Conservation (phyloP, 257 asterid species). For the Euphrasia confusa region DNA sequence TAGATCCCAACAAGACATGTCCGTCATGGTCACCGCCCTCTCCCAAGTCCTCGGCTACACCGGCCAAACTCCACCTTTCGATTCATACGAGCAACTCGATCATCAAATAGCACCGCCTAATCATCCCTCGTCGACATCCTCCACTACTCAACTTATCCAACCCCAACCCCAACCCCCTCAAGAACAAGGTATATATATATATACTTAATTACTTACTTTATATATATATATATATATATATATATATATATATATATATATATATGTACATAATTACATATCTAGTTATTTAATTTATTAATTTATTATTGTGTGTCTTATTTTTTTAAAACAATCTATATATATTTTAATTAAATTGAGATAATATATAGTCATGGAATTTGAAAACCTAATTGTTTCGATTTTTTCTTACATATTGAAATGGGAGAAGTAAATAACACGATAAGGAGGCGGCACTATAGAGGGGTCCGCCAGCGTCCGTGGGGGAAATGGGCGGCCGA, state of each 20-base stretch:
- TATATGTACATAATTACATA: no score
- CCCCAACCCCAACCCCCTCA: conserved; percentile 32
- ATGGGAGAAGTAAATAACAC: not conserved
- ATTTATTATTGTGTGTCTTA: no score
- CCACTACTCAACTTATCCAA: conserved; percentile 3
- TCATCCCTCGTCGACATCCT: not conserved
- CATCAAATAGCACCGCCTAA: not conserved
- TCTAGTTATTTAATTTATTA: no score
- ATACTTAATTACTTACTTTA: no score
- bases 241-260: no score
- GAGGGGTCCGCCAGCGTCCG: conserved; percentile 86
- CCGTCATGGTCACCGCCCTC: conserved; percentile 76
- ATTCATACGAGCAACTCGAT: not conserved
- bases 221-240: no score
- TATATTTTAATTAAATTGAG: no score
- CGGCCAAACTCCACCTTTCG: conserved; percentile 19
- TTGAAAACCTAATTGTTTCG: not conserved
- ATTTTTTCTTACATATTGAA: not conserved
- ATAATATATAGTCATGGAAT: no score
- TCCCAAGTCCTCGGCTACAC: conserved; percentile 74
- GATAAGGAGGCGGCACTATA: conserved; percentile 40
- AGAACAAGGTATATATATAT: conserved; percentile 45
- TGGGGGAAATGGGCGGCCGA: conserved; percentile 98
- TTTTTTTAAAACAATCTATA: no score
- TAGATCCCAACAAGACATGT: conserved; percentile 74